phyloP scores from a whole-genome alignment of 495 filamentous ascomycete genomes.

The Thozetella sp. region DNA sequence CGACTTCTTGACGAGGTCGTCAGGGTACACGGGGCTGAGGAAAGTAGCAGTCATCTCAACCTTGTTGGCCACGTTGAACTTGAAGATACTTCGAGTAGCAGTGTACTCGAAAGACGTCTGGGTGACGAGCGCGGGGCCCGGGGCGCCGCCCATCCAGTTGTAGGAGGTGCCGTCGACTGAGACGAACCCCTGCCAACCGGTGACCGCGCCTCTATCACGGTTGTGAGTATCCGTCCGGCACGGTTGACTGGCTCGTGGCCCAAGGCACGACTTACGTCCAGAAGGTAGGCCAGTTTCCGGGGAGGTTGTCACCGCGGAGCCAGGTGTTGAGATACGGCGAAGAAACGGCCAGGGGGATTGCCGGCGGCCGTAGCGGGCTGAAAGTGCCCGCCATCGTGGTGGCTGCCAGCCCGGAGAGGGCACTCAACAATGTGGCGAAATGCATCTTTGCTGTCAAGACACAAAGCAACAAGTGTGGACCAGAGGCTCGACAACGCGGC shows the following conservation, averaged over 20 bases:
- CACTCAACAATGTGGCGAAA: no score
- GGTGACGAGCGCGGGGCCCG: conserved; percentile 43
- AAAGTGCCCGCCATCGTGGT: conserved; percentile 40
- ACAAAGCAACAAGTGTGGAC: no score
- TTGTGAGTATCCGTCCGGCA: background rate
- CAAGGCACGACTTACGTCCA: background rate
- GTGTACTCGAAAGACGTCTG: conserved; percentile 72
- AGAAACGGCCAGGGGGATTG: conserved; percentile 77
- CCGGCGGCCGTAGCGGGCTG: conserved; percentile 63
- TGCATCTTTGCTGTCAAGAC: no score
- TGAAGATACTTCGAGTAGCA: conserved; percentile 81
- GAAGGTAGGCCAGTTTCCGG: conserved; percentile 11
- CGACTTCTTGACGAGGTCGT: conserved; percentile 82
- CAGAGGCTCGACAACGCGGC: no score
- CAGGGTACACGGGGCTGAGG: conserved; percentile 84
- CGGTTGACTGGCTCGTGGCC: no score
- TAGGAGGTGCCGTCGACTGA: conserved; percentile 51
- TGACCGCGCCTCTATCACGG: conserved; percentile 61
- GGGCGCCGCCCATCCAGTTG: conserved; percentile 65
- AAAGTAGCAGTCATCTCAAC: conserved; percentile 79
- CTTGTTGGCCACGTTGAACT: conserved; percentile 68
- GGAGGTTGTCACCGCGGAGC: conserved; percentile 67
- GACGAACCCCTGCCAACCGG: conserved; percentile 77
- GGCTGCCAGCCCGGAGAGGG: no score
- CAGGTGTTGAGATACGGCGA: conserved; percentile 83